Evolutionary conservation across 1,139 yeast genomes (phyloP).

Genomic region (Hyphopichia pseudoburtonii): DNA sequence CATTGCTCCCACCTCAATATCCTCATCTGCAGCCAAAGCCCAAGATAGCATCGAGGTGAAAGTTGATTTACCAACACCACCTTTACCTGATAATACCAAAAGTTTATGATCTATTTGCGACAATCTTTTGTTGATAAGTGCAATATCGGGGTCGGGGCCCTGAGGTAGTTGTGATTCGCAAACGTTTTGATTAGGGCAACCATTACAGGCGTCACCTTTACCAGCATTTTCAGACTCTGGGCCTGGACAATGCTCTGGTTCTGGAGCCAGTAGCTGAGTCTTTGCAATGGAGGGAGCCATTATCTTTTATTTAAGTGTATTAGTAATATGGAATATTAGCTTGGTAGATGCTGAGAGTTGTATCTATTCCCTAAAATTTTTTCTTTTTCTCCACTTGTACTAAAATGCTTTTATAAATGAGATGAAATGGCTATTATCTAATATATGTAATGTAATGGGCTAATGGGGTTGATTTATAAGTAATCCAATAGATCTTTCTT

Average conservation of each 20-base stretch:
- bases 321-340: not conserved
- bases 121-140: constrained; percentile 69
- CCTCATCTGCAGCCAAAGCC: constrained; percentile 92
- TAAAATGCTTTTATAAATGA: no score
- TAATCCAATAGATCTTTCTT: no score
- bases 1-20: constrained; percentile 90
- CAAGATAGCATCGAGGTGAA: constrained; percentile 93
- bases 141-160: constrained; percentile 95
- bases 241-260: constrained; percentile 98
- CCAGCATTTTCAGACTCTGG: constrained; percentile 96
- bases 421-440: no score
- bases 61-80: constrained; percentile 98
- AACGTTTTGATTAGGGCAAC: constrained; percentile 90
- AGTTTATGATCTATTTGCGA: constrained; percentile 75
- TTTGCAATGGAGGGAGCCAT: constrained; percentile 8
- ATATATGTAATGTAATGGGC: no score
- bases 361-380: constrained; percentile 2
- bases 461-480: no score
- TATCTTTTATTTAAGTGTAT: not conserved
- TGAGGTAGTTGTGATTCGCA: constrained; percentile 82
- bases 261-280: constrained; percentile 49
- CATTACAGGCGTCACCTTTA: constrained; percentile 86
- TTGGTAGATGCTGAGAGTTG: not conserved
- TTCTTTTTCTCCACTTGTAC: constrained; percentile 2
- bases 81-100: constrained; percentile 89